These are phyloP conservation scores for Diaporthe vaccinii DNA, from an alignment of 2,329 filamentous ascomycete genomes.

Conservation along the genomic window DNA sequence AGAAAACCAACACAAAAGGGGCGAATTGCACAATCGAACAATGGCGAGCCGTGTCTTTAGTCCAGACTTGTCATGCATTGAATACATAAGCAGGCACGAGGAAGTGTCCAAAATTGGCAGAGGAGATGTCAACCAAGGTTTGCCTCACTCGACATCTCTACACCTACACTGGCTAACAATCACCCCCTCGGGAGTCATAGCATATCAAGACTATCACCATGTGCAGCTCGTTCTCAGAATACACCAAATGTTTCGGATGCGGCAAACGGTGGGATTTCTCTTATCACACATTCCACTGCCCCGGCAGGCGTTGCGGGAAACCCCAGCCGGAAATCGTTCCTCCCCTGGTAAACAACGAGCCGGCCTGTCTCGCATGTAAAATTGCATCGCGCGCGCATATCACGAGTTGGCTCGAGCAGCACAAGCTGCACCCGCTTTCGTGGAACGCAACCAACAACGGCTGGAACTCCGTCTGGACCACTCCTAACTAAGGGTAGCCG, in stretches of 20 bases:
- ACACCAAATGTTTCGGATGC: not conserved
- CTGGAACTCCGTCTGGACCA: slow-evolving; percentile 2
- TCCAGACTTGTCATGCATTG: not conserved
- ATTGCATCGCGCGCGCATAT: not conserved
- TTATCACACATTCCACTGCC: not conserved
- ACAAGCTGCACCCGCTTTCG: slow-evolving; percentile 21
- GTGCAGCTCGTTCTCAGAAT: slow-evolving; percentile 19
- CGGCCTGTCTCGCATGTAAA: slow-evolving; percentile 2
- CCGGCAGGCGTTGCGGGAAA: not conserved
- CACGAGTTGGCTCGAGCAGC: not conserved
- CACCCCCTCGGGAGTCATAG: not conserved
- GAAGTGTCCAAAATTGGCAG: not conserved
- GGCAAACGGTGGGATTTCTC: slow-evolving; percentile 13
- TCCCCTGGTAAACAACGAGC: slow-evolving; percentile 20
- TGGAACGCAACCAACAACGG: not conserved
- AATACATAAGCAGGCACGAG: not conserved
- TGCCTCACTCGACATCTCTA: not conserved
- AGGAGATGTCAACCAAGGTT: not conserved
- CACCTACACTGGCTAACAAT: not conserved
- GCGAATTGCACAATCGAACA: not conserved
- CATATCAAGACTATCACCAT: not conserved
- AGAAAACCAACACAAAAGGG: not conserved
- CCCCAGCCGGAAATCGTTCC: not conserved
- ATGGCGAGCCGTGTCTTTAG: not conserved
- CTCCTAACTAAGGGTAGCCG: not conserved